Conservation (phyloP, 73 alveolate species). For the Blepharisma stoltei region DNA sequence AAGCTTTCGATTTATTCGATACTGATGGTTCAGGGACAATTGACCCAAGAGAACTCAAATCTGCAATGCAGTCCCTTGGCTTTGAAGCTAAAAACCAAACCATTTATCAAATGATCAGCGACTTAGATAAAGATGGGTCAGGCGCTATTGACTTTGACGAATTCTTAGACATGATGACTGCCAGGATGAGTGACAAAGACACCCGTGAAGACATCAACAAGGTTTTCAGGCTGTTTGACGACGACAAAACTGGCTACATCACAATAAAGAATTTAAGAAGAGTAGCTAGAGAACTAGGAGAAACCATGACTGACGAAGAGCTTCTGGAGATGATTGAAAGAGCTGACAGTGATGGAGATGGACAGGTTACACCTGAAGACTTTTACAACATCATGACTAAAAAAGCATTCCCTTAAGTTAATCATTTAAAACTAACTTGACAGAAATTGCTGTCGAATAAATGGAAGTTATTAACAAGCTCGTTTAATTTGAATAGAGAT, state of each 20-base stretch:
- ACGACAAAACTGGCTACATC: slow-evolving; percentile 67
- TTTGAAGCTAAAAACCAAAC: slow-evolving; percentile 86
- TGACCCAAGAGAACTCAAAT: slow-evolving; percentile 90
- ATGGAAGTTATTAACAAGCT: too few species aligned
- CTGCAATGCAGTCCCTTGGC: slow-evolving; percentile 87
- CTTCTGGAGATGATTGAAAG: slow-evolving; percentile 78
- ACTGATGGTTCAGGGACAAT: slow-evolving; percentile 86
- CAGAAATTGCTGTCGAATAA: too few species aligned
- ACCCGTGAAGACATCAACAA: slow-evolving; percentile 74
- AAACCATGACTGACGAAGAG: slow-evolving; percentile 72
- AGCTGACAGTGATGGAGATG: slow-evolving; percentile 83
- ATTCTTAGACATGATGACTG: slow-evolving; percentile 80
- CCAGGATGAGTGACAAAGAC: slow-evolving; percentile 70
- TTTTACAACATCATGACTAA: slow-evolving; percentile 66
- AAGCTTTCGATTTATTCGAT: slow-evolving; percentile 92
- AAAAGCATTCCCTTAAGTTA: slow-evolving; percentile 24
- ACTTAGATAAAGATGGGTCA: slow-evolving; percentile 81
- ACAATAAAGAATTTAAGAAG: slow-evolving; percentile 68
- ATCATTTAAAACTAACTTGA: too few species aligned
- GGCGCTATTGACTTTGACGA: slow-evolving; percentile 93
- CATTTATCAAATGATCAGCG: slow-evolving; percentile 86
- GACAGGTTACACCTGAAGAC: slow-evolving; percentile 81
- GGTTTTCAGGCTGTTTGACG: slow-evolving; percentile 79
- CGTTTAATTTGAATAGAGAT: too few species aligned
- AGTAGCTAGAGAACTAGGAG: slow-evolving; percentile 82